These are phyloP conservation scores for Endocladia muricata DNA, from an alignment of 31 red algal species.

Conservation along the genomic window DNA sequence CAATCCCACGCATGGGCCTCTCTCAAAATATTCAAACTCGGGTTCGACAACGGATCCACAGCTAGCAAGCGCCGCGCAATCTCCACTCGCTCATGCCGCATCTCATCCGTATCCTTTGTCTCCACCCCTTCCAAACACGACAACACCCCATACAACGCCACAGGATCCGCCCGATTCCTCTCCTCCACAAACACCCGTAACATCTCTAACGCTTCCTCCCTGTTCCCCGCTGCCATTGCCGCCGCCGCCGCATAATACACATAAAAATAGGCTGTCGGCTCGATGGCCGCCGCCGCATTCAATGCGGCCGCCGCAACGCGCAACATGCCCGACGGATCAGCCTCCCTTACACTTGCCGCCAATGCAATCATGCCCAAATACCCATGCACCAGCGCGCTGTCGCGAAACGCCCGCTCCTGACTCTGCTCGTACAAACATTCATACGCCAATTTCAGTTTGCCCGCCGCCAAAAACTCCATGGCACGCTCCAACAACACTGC, in stretches of 20 bases:
- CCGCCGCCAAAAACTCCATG: conserved; percentile 27
- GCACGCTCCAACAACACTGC: conserved; percentile 21
- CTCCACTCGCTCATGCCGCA: conserved; percentile 47
- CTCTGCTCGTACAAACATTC: conserved; percentile 41
- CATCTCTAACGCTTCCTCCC: conserved; percentile 34
- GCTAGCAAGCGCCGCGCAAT: conserved; percentile 44
- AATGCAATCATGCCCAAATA: conserved; percentile 46
- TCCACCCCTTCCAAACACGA: conserved; percentile 23
- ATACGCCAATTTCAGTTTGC: conserved; percentile 15
- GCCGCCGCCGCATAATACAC: conserved; percentile 57
- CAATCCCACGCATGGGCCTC: conserved; percentile 65
- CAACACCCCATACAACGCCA: conserved; percentile 43
- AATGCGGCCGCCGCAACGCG: conserved; percentile 25
- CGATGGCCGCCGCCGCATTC: conserved; percentile 26
- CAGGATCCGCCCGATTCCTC: conserved; percentile 33
- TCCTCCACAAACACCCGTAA: conserved; percentile 33
- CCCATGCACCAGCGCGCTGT: conserved; percentile 34
- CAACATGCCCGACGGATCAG: conserved; percentile 33
- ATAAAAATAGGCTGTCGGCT: conserved; percentile 49
- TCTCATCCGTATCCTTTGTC: background rate
- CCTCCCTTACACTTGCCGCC: conserved; percentile 27
- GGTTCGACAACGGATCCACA: conserved; percentile 42
- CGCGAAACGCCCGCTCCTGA: conserved; percentile 16
- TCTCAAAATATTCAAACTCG: conserved; percentile 32
- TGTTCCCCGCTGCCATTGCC: conserved; percentile 40